Conservation (phyloP, 1,284 basidiomycete species). For the Cerrena zonata region DNA sequence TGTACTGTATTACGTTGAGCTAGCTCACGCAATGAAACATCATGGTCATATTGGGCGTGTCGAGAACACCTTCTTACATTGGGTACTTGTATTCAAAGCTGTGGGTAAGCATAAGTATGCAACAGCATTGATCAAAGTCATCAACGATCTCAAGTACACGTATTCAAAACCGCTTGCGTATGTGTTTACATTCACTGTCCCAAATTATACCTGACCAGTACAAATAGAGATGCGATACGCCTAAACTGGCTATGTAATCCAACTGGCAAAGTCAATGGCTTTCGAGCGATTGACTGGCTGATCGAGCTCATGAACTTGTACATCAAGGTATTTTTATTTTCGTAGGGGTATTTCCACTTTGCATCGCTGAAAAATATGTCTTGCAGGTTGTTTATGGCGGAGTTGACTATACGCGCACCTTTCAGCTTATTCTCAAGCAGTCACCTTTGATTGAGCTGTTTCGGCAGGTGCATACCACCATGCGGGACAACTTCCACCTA, state of each 20-base stretch:
- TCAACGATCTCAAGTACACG: neutral
- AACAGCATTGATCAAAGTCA: constrained; percentile 15
- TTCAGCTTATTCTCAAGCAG: neutral
- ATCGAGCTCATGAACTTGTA: neutral
- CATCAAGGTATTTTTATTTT: neutral
- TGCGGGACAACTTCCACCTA: neutral
- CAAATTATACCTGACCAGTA: neutral
- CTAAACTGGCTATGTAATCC: constrained; percentile 20
- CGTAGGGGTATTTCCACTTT: too few relatives aligned
- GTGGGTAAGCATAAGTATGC: constrained; percentile 30
- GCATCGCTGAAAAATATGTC: too few relatives aligned
- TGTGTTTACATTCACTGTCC: too few relatives aligned
- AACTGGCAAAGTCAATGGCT: neutral
- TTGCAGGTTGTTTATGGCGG: neutral
- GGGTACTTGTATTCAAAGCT: constrained; percentile 25
- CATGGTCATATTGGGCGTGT: constrained; percentile 29
- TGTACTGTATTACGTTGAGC: constrained; percentile 27
- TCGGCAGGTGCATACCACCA: neutral
- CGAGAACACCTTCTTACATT: constrained; percentile 20
- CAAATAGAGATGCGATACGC: constrained; percentile 18
- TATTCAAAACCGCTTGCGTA: neutral
- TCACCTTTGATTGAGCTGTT: neutral
- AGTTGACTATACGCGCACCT: neutral
- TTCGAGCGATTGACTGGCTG: neutral
- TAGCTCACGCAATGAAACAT: constrained; percentile 25